Conservation (phyloP, 495 filamentous ascomycete species). For the Xylaria palmicola region DNA sequence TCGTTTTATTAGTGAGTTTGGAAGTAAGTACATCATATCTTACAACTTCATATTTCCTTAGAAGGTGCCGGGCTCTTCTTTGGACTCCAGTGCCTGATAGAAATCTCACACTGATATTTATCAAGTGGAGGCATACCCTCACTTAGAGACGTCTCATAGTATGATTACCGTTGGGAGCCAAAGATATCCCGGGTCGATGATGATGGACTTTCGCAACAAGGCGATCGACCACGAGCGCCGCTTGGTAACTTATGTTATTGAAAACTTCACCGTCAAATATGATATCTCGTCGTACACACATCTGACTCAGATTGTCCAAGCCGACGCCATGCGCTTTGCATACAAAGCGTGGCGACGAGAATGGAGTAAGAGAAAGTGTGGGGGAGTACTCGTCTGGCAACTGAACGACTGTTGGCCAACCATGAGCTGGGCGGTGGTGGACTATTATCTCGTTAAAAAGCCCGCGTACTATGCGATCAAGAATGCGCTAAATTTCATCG, state of each 20-base stretch:
- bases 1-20: constrained; percentile 81
- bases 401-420: constrained; percentile 90
- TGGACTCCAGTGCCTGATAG: too few species aligned
- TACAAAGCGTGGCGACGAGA: constrained; percentile 76
- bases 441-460: constrained; percentile 75
- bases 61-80: too few species aligned
- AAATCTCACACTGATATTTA: constrained; percentile 40
- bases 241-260: constrained; percentile 71
- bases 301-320: constrained; percentile 76
- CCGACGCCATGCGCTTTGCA: constrained; percentile 72
- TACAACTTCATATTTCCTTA: too few species aligned
- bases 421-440: constrained; percentile 75
- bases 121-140: constrained; percentile 76
- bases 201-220: constrained; percentile 85
- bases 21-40: constrained; percentile 65
- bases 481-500: constrained; percentile 63
- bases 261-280: constrained; percentile 61
- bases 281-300: constrained; percentile 64
- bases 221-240: constrained; percentile 75
- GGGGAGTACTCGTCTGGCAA: constrained; percentile 88
- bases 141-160: constrained; percentile 68
- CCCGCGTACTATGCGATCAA: constrained; percentile 74
- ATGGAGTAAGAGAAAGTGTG: constrained; percentile 65
- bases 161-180: constrained; percentile 65
- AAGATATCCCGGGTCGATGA: constrained; percentile 68